Base-by-base conservation (phyloP, 768 basidiomycete genomes). In the Suillus weaverae region DNA sequence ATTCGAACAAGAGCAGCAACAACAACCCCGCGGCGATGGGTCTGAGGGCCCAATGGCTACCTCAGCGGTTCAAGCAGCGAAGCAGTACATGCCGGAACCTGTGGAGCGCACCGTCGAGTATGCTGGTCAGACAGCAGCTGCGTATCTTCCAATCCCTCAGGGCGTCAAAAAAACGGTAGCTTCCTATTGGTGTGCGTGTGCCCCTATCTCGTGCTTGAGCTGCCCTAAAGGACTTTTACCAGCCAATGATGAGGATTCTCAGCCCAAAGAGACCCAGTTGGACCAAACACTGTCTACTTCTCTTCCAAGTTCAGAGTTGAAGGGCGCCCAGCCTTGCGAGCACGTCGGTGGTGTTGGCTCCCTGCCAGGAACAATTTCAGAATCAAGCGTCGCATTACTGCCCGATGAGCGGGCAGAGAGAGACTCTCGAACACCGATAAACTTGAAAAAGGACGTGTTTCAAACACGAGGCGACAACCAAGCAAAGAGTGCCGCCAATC, bases 381-480 rank as follows among this genome's bases (percentile, higher is more conserved):
- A 87, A 67, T 71, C 76, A 10, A 80, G 77, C 5, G 83, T 86
- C 11, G 81, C 84, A 5, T 76, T 78, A 53, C 71, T 85, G 1
- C 86, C 86, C 4, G 81, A 85, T 14, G 84, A 86, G 61, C 76
- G 81, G 20, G 32, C 50, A 26, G 32, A 46, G 65, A 64, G 69
- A 72, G 63, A 53, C 2, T 38, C 18, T 3, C 61, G 64, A 30
- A 65, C 64, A 32, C 43, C 5, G 44, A 1, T 18, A 41, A 39
- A 9, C 4, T 33, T 33, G 53, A 6, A 13, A 54, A 39, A 35
- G 22, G 59, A 56, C 14, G 57, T 64, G 10, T 64, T 63, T 57
- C 64, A 60, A 36, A 66, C 65, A 62, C 73, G n/a, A 30, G 57
- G 18, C 7, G 26, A 41, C 20, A 14, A 39, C 26, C 14, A 44